Evolutionary conservation across 208 protist species (phyloP), one percentile per base, ranked within the genome.

Genomic region (Acanthamoeba castellanii): DNA sequence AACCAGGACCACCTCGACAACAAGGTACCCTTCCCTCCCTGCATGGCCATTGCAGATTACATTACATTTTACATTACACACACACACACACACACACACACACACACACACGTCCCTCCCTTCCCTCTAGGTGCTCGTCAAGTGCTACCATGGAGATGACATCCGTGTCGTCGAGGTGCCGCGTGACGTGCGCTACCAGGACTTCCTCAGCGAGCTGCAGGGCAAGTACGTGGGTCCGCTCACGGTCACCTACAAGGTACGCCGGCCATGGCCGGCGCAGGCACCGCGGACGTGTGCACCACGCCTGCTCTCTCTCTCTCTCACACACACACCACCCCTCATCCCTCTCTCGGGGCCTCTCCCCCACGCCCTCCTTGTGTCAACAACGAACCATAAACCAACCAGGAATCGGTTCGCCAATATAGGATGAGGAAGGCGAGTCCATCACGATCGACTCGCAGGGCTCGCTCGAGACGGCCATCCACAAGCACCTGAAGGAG

Each of bases 111-210:
- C 13, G 70, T 47, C 34, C 8, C 34, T 16, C 70, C 32, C 5
- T 45, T 47, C 20, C 34, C 81, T 27, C 42, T 16, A 89, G 81
- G 81, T 89, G 3, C 50, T 89, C 3, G 32, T 89, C 27, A 89
- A 89, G 27, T 89, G 81, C 34, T 68, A 68, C 57, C 55, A 81
- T 18, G 87, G 68, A 11, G 57, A 92, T 4, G 87, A 92, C 68
- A 92, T 92, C 61, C 87, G 87, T 22, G 87, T 92, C 9, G 55
- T 92, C 8, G 87, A 92, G 18, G 87, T 92, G 22, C 59, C 59
- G 4, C 34, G 47, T 6, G 47, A 61, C 9, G 68, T 92, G 32
- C 32, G 68, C 37, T 92, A 81, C 22, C 34, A 61, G 6, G 68
- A 61, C 25, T 42, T 92, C 55, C 9, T 81, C 59, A 78, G 22